phyloP scores from a whole-genome alignment of 768 basidiomycete genomes.

The Psilocybe sp. region DNA sequence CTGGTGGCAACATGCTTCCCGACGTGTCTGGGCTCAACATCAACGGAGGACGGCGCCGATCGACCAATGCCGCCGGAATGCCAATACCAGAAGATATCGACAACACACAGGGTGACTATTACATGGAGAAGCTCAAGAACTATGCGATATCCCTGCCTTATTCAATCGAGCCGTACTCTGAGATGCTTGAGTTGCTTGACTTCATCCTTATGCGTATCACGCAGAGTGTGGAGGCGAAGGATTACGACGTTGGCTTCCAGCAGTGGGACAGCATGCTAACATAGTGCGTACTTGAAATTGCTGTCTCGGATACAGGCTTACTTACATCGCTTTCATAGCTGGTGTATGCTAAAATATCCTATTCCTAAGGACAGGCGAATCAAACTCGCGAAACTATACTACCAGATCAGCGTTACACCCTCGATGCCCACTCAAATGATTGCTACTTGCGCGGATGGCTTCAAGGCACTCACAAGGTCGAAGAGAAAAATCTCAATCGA shows the following conservation, averaged over 20 bases:
- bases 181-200: slow-evolving; percentile 75
- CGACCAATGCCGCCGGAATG: slow-evolving; percentile 8
- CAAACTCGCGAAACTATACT: slow-evolving; percentile 74
- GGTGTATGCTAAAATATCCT: slow-evolving; percentile 83
- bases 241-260: slow-evolving; percentile 76
- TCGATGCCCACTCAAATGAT: slow-evolving; percentile 72
- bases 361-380: slow-evolving; percentile 80
- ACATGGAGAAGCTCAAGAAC: slow-evolving; percentile 56
- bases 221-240: slow-evolving; percentile 76
- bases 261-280: slow-evolving; percentile 80
- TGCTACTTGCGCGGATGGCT: slow-evolving; percentile 61
- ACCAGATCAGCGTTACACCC: slow-evolving; percentile 69
- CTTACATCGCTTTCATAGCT: slow-evolving; percentile 39
- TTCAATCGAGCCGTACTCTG: slow-evolving; percentile 69
- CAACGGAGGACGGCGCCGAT: slow-evolving; percentile 26
- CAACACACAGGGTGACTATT: slow-evolving; percentile 36
- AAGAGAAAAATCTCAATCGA: slow-evolving; percentile 74
- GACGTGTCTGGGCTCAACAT: slow-evolving; percentile 46
- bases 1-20: slow-evolving; percentile 30
- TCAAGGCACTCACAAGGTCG: slow-evolving; percentile 57
- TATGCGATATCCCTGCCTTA: slow-evolving; percentile 74
- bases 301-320: neutral
- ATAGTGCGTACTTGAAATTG: slow-evolving; percentile 47
- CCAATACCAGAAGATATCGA: slow-evolving; percentile 26
- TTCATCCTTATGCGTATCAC: slow-evolving; percentile 64